Evolutionary conservation across 2,329 filamentous ascomycete genomes (phyloP), one percentile per base, ranked within the genome.

Genomic region (Fusarium sp.): DNA sequence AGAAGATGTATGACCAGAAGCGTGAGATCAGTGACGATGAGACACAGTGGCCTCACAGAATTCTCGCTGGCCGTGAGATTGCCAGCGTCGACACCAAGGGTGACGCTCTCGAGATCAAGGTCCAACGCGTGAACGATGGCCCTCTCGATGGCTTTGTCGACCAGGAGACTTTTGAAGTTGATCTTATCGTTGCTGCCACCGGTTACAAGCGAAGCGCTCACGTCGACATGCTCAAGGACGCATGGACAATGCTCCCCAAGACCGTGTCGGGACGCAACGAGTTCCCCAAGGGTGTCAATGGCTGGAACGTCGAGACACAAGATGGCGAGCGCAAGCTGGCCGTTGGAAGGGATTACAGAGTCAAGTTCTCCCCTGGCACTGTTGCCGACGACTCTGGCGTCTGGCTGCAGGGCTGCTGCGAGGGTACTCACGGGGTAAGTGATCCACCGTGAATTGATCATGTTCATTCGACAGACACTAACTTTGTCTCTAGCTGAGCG

Each of bases 341-440:
- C 22, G 93, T 98, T 4, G 87, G 87, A 38, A 89, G 96, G 60
- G 90, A 98, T 81, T 98, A 98, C 82, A 88, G 88, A 58, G 90
- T 98, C 55, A 85, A 91, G 66, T 94, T 97, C 80, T 87, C 89
- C 55, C 84, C 89, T 4, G 91, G 89, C 36, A 87, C 89, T 54
- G 92, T 98, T 39, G 88, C 90, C n/a, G 80, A 87, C 1, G 90
- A 91, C 49, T 92, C 94, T 20, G 95, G 95, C 7, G 87, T 98
- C 66, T 98, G 94, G 92, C 86, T 98, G 77, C 96, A 98, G 82
- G 96, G 96, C 38, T 98, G 95, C 85, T 97, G 95, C 81, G 95
- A 98, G 85, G 90, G 88, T 70, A 97, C 95, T 39, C 96, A 98
- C 82, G 96, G 96, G 68, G 93, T 96, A 89, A 90, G 93, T 91